Evolutionary conservation across 345 rosid genomes (phyloP), one percentile per base, ranked within the genome.

Genomic region (Eucalyptus paniculata): DNA sequence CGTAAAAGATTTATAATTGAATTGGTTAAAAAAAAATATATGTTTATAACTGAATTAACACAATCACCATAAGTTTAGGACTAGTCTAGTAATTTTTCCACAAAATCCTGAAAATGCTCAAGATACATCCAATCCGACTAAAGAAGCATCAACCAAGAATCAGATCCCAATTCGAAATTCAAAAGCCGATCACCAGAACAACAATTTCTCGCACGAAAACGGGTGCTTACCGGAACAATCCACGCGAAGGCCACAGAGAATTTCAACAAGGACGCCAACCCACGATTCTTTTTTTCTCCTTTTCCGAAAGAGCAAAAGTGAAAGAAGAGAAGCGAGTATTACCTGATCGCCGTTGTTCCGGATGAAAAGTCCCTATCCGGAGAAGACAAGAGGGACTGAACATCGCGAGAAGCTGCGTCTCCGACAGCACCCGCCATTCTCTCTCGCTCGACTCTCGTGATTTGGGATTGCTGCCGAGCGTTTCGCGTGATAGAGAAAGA

Each of bases 291-390:
- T 28, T 13, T 60, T 60, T 30, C 67, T 60, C 67, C 67, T 49
- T 49, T n/a, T 5, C 12, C 26, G 54, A 82, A 40, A 40, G 15
- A 40, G 82, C 42, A 88, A 89, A 50, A 12, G 86, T 9, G 58
- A 49, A 53, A 50, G 86, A 8, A 12, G 87, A 50, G 54, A 21
- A 86, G 4, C 26, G 30, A 89, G 15, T 3, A 10, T 32, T 34
- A 95, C 97, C 95, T 95, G 93, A 87, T 95, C 93, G 50, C 94
- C 96, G 89, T 94, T 89, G 90, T 92, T 96, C 65, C 96, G 94
- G 58, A 95, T 47, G 72, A 97, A 88, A 93, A 95, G 91, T 95
- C 96, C 50, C 97, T 92, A 24, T 90, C 92, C 9, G 93, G 87
- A 87, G 99, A 93, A 88, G 93, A 93, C 34, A 23, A 96, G 23